phyloP scores from a whole-genome alignment of 352 stramenopile species.

The Globisporangium lucens region DNA sequence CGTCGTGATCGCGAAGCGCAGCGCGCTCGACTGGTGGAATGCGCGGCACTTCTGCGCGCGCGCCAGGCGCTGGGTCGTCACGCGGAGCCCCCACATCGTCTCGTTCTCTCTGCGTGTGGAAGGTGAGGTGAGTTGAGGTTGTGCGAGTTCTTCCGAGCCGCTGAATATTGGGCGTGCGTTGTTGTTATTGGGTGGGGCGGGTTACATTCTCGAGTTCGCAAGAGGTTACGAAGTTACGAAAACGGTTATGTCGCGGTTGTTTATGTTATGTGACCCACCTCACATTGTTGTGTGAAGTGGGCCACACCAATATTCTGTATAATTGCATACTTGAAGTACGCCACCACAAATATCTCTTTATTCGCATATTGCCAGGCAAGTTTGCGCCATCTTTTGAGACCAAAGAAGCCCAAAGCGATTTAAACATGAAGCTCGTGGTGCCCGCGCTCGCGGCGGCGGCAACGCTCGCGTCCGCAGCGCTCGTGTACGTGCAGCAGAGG shows the following conservation, averaged over 20 bases:
- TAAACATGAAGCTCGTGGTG: slow-evolving; percentile 10
- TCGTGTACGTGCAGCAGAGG: neutral
- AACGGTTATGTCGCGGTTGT: neutral
- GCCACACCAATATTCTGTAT: neutral
- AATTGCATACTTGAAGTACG: neutral
- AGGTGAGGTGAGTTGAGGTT: slow-evolving; percentile 3
- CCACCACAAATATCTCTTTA: neutral
- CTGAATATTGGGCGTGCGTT: neutral
- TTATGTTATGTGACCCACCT: neutral
- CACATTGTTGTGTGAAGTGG: neutral
- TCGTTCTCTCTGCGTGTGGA: neutral
- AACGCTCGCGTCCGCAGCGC: slow-evolving; percentile 4
- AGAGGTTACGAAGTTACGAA: neutral
- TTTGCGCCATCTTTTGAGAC: slow-evolving; percentile 1
- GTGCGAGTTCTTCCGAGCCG: slow-evolving; percentile 6
- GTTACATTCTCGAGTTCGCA: neutral
- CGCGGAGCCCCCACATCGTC: slow-evolving; percentile 21
- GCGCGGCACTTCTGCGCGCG: slow-evolving; percentile 18
- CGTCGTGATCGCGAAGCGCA: slow-evolving; percentile 50
- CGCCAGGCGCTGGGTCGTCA: slow-evolving; percentile 11
- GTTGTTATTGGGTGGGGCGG: neutral
- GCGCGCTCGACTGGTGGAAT: slow-evolving; percentile 43
- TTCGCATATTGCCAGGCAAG: neutral
- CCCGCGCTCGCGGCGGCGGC: slow-evolving; percentile 4
- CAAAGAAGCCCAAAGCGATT: neutral